Conservation (phyloP, 106 monocot species). For the Dioscorea dumetorum region DNA sequence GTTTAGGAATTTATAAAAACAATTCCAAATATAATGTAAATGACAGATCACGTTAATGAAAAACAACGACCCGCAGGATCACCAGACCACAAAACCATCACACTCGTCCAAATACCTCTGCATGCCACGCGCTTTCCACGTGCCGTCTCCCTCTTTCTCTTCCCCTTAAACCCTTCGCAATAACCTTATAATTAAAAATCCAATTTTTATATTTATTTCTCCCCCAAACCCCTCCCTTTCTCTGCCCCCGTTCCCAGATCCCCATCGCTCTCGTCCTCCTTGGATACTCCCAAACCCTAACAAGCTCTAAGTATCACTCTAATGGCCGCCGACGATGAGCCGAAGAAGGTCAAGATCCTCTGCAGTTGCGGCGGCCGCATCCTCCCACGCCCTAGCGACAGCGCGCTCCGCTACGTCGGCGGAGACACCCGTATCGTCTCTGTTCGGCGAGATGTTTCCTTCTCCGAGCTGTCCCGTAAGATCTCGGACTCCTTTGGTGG, state of each 20-base stretch:
- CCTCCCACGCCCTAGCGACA: constrained; percentile 71
- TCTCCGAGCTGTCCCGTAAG: constrained; percentile 45
- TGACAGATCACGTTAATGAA: no score
- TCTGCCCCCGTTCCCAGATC: no score
- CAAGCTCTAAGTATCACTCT: no score
- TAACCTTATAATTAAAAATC: not conserved
- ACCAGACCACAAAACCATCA: no score
- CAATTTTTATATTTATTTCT: not conserved
- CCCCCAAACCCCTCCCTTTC: not conserved
- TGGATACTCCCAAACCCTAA: no score
- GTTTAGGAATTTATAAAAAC: no score
- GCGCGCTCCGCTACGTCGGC: constrained; percentile 71
- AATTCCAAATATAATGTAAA: no score
- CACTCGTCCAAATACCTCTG: not conserved
- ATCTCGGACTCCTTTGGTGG: constrained; percentile 42
- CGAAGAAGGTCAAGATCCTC: constrained; percentile 55
- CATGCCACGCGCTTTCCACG: not conserved
- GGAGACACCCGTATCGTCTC: constrained; percentile 73
- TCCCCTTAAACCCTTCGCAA: not conserved
- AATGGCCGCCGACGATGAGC: not conserved
- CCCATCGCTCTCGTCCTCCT: no score
- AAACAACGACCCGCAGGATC: no score
- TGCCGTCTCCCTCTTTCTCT: not conserved
- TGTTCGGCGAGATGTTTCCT: constrained; percentile 35
- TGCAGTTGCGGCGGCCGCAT: constrained; percentile 80